phyloP scores from a whole-genome alignment of 2,329 filamentous ascomycete species.

The Myriosclerotinia curreyana region DNA sequence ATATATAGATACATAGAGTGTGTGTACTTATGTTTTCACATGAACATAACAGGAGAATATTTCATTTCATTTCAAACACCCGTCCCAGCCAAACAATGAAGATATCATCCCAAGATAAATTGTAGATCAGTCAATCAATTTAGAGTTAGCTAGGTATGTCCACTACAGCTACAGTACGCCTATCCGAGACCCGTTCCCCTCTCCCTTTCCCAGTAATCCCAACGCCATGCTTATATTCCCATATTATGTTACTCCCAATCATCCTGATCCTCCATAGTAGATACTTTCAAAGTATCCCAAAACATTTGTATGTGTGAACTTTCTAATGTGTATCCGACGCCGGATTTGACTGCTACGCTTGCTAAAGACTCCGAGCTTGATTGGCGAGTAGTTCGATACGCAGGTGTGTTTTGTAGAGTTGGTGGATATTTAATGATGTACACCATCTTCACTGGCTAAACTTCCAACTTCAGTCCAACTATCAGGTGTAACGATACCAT shows the following conservation, averaged over 20 bases:
- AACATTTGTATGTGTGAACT: not conserved
- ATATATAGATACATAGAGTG: too few relatives aligned
- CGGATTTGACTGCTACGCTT: not conserved
- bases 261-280: not conserved
- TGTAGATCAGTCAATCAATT: slow-evolving; percentile 14
- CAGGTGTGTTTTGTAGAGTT: slow-evolving; percentile 13
- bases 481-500: slow-evolving; percentile 56
- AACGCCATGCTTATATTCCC: slow-evolving; percentile 9
- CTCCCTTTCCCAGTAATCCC: not conserved
- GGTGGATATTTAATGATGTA: slow-evolving; percentile 32
- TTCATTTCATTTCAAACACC: not conserved
- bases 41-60: not conserved
- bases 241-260: not conserved
- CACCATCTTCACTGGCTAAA: slow-evolving; percentile 48
- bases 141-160: slow-evolving; percentile 1
- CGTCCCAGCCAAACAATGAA: not conserved
- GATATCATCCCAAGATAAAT: not conserved
- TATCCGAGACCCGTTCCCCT: not conserved
- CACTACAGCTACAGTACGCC: slow-evolving; percentile 8
- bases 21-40: not conserved
- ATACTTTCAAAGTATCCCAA: not conserved
- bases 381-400: not conserved
- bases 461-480: slow-evolving; percentile 66
- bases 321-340: slow-evolving; percentile 3
- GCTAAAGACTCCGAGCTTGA: not conserved